These are phyloP conservation scores for Blastobotrys muscicola DNA, from an alignment of 805 yeast species.

Conservation along the genomic window DNA sequence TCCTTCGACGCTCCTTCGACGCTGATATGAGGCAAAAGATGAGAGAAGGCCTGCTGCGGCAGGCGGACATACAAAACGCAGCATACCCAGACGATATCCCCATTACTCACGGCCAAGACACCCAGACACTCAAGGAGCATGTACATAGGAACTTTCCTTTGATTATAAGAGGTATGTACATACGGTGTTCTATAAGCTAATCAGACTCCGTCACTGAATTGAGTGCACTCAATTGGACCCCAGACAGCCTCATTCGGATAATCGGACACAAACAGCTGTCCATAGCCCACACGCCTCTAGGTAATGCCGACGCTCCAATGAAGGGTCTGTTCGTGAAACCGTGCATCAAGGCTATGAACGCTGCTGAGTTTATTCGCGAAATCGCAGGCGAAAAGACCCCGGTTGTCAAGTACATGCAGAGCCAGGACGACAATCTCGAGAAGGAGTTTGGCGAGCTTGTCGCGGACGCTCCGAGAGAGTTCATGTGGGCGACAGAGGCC, in stretches of 20 bases:
- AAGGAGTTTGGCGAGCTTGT: constrained; percentile 18
- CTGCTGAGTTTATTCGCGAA: constrained; percentile 17
- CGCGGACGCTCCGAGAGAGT: constrained; percentile 12
- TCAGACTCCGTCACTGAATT: not conserved
- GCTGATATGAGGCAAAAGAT: no score
- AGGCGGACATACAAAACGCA: constrained; percentile 17
- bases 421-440: constrained; percentile 29
- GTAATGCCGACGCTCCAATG: constrained; percentile 32
- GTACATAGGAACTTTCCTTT: constrained; percentile 13
- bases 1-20: no score
- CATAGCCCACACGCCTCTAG: constrained; percentile 28
- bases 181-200: not conserved
- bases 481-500: constrained; percentile 16
- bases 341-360: constrained; percentile 15
- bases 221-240: constrained; percentile 4
- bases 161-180: constrained; percentile 6
- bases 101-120: not conserved
- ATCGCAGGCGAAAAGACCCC: constrained; percentile 8
- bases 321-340: constrained; percentile 28
- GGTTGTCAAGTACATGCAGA: constrained; percentile 28
- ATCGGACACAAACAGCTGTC: constrained; percentile 9
- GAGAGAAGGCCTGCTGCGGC: constrained; percentile 11
- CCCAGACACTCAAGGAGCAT: constrained; percentile 5
- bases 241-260: constrained; percentile 1
- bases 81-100: constrained; percentile 11